Conservation (phyloP, 805 yeast species). For the Wickerhamomyces tratensis region DNA sequence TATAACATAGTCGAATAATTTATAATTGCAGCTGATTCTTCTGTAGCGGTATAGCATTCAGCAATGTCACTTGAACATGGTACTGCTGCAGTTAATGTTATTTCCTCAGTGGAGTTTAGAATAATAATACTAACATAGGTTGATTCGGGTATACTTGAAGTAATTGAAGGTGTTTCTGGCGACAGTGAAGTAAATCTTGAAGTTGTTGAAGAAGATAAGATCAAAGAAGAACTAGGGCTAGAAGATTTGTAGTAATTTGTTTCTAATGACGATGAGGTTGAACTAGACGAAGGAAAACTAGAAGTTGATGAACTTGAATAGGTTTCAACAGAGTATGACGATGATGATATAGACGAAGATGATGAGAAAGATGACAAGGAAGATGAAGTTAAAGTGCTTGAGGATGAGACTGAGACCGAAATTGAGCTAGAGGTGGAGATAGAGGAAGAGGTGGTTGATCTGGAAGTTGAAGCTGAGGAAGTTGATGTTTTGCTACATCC, state of each 20-base stretch:
- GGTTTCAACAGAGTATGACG: no score
- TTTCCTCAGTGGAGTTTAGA: no score
- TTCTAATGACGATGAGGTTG: no score
- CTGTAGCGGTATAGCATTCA: no score
- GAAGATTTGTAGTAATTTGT: no score
- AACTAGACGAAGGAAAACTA: no score
- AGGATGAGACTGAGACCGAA: slow-evolving; percentile 5
- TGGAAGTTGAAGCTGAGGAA: background rate
- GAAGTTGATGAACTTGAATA: no score
- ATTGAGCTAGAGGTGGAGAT: slow-evolving; percentile 1
- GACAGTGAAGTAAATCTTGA: slow-evolving; percentile 1
- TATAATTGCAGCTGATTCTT: no score
- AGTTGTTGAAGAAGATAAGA: slow-evolving; percentile 1
- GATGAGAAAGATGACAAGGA: slow-evolving; percentile 3
- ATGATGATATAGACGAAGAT: background rate
- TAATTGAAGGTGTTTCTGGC: background rate
- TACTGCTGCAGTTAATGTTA: no score
- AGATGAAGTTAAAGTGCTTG: slow-evolving; percentile 8
- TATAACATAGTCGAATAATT: no score
- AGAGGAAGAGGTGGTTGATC: slow-evolving; percentile 10
- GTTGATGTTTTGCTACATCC: background rate
- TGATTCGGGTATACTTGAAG: background rate
- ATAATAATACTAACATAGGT: background rate
- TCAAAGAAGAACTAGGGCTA: no score
- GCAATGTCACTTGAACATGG: no score